These are phyloP conservation scores for Tulasnella sp. DNA, from an alignment of 768 basidiomycete species.

Conservation along the genomic window DNA sequence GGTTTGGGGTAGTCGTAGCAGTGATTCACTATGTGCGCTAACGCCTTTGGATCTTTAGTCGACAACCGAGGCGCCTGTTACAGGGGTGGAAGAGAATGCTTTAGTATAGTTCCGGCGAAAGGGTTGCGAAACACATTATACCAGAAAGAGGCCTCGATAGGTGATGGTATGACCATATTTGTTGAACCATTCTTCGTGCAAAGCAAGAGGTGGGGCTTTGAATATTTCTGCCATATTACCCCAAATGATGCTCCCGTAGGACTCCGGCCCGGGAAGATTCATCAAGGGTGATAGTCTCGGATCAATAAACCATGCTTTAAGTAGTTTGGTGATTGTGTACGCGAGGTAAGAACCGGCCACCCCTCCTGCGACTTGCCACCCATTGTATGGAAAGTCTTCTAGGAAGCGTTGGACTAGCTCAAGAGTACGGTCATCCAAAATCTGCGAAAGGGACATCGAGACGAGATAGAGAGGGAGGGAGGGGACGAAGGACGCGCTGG, in stretches of 20 bases:
- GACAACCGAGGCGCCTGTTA: constrained; percentile 15
- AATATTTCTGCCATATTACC: constrained; percentile 50
- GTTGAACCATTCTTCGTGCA: constrained; percentile 49
- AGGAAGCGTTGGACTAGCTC: neutral
- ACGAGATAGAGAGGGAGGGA: neutral
- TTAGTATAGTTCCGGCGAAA: neutral
- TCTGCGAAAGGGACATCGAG: neutral
- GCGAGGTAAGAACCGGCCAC: neutral
- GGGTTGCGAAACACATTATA: constrained; percentile 31
- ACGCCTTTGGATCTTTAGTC: constrained; percentile 22
- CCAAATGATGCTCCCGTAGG: constrained; percentile 39
- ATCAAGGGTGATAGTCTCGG: constrained; percentile 43
- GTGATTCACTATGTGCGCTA: constrained; percentile 15
- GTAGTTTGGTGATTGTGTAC: neutral
- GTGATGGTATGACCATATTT: constrained; percentile 49
- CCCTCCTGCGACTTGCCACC: constrained; percentile 6
- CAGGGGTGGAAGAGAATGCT: neutral
- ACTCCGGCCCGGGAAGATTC: constrained; percentile 50
- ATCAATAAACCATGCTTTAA: neutral
- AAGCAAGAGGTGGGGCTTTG: constrained; percentile 40
- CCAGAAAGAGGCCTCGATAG: constrained; percentile 48
- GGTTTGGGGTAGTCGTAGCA: constrained; percentile 25
- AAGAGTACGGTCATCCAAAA: neutral
- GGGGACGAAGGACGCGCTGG: neutral
- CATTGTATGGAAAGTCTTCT: neutral